These are phyloP conservation scores for Pilobolus umbonatus DNA, from an alignment of 192 early-diverging fungal species.

Conservation along the genomic window DNA sequence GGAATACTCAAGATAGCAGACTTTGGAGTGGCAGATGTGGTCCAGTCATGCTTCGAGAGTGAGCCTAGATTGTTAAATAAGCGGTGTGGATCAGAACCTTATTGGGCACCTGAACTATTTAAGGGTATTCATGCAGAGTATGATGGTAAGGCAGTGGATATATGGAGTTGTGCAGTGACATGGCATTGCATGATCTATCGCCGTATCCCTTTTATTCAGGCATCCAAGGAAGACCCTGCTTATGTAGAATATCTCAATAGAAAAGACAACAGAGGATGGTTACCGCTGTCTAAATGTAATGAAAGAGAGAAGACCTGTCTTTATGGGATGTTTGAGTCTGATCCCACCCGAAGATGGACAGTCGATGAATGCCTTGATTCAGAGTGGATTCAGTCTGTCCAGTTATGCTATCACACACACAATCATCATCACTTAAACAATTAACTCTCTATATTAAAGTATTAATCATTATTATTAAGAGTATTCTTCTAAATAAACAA, in stretches of 20 bases:
- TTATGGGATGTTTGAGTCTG: conserved; percentile 78
- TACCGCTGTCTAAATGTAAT: conserved; percentile 72
- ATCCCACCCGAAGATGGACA: conserved; percentile 61
- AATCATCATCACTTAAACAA: no score
- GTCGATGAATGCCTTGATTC: conserved; percentile 66
- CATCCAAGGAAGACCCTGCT: conserved; percentile 58
- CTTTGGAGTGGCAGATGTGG: conserved; percentile 94
- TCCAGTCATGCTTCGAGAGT: conserved; percentile 75
- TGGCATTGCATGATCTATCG: conserved; percentile 77
- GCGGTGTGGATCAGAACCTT: conserved; percentile 88
- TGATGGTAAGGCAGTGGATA: conserved; percentile 82
- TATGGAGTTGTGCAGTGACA: conserved; percentile 91
- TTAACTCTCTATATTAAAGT: no score
- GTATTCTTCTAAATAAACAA: conserved; percentile 10
- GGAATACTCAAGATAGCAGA: conserved; percentile 92
- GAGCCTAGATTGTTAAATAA: conserved; percentile 69
- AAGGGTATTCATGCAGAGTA: conserved; percentile 51
- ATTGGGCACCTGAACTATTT: conserved; percentile 92
- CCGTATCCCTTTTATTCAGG: conserved; percentile 66
- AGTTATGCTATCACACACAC: conserved; percentile 38
- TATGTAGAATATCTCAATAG: conserved; percentile 55
- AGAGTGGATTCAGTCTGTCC: conserved; percentile 72
- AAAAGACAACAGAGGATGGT: conserved; percentile 40
- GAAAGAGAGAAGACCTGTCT: conserved; percentile 63
- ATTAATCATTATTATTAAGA: conserved; percentile 3